These are phyloP conservation scores for Rosellinia necatrix DNA, from an alignment of 2,329 filamentous ascomycete genomes.

Conservation along the genomic window DNA sequence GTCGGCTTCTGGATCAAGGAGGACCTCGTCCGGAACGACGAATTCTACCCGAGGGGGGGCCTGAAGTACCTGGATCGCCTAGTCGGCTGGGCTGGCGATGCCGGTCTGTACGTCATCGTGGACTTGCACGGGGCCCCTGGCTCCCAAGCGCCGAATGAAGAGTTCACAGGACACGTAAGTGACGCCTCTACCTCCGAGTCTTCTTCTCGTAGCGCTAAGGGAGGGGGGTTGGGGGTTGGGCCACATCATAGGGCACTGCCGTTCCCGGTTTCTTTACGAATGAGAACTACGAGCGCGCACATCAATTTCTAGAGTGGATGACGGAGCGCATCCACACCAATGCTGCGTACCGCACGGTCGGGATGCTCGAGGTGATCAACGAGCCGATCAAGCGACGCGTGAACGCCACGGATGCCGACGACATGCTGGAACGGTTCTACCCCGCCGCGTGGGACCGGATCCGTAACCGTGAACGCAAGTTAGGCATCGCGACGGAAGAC, in stretches of 20 bases:
- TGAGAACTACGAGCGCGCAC: constrained; percentile 55
- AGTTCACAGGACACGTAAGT: constrained; percentile 47
- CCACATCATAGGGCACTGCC: constrained; percentile 7
- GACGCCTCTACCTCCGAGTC: neutral
- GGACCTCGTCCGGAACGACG: constrained; percentile 47
- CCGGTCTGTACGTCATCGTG: constrained; percentile 54
- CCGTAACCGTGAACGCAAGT: constrained; percentile 47
- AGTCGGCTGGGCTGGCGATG: constrained; percentile 49
- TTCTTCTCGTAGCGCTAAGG: neutral
- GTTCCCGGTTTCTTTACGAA: constrained; percentile 52
- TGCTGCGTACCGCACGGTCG: constrained; percentile 51
- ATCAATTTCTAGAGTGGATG: constrained; percentile 54
- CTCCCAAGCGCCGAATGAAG: constrained; percentile 46
- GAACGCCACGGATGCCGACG: constrained; percentile 36
- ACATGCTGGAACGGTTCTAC: constrained; percentile 50
- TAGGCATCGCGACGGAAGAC: constrained; percentile 44
- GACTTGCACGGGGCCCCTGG: constrained; percentile 54
- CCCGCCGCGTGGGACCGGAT: constrained; percentile 50
- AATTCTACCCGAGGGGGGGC: constrained; percentile 47
- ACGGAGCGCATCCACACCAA: constrained; percentile 51
- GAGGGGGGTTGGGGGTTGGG: no score
- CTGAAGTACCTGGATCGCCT: constrained; percentile 50
- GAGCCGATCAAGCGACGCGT: constrained; percentile 47
- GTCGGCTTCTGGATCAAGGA: constrained; percentile 57
- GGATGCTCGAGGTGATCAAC: constrained; percentile 57